phyloP scores from a whole-genome alignment of 495 filamentous ascomycete species.

The Trichodelitschia bisporula region DNA sequence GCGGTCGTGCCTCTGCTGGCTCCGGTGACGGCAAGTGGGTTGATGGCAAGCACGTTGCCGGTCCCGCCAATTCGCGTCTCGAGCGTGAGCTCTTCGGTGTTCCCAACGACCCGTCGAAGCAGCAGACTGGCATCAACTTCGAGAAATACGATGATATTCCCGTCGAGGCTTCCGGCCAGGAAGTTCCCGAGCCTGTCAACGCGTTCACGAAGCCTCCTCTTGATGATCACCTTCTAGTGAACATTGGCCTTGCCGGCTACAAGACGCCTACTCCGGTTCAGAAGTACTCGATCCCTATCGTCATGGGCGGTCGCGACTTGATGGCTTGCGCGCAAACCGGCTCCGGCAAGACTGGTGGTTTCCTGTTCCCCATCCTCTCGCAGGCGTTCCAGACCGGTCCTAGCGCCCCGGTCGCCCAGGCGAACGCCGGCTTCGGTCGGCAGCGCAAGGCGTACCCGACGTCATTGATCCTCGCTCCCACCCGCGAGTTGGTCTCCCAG shows the following conservation, averaged over 20 bases:
- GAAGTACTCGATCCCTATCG: conserved; percentile 95
- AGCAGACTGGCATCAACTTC: conserved; percentile 97
- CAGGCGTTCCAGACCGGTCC: conserved; percentile 84
- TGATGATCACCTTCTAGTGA: conserved; percentile 69
- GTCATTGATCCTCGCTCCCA: conserved; percentile 83
- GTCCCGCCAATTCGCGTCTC: conserved; percentile 60
- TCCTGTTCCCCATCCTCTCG: conserved; percentile 93
- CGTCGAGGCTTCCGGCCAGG: conserved; percentile 83
- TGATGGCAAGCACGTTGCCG: conserved; percentile 88
- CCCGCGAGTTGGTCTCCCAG: conserved; percentile 93
- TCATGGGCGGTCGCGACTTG: conserved; percentile 85
- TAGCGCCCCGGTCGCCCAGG: conserved; percentile 33
- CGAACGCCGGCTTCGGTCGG: conserved; percentile 43
- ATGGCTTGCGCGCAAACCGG: conserved; percentile 99
- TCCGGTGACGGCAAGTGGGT: conserved; percentile 88
- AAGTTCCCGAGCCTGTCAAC: conserved; percentile 78
- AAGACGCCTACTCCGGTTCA: conserved; percentile 87
- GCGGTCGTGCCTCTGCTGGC: conserved; percentile 26
- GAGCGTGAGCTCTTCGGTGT: conserved; percentile 93
- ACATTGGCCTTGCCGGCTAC: conserved; percentile 85
- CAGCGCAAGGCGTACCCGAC: conserved; percentile 90
- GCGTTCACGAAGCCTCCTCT: conserved; percentile 83
- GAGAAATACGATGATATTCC: conserved; percentile 99
- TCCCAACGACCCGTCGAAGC: conserved; percentile 79
- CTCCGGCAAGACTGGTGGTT: conserved; percentile 98